Conservation (phyloP, 306 rosid species). For the Gastrolobium bilobum region DNA sequence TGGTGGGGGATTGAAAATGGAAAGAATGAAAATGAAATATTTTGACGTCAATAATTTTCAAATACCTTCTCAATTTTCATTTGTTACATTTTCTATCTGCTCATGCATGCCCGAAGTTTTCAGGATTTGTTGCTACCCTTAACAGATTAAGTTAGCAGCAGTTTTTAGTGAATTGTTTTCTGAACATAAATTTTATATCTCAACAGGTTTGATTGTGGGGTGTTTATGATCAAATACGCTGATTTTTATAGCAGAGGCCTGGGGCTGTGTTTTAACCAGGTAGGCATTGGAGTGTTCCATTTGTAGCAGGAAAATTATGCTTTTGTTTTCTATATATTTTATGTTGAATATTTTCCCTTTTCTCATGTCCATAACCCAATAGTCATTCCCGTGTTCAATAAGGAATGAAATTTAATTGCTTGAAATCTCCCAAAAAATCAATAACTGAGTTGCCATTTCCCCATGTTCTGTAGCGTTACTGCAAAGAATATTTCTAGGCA, state of each 20-base stretch:
- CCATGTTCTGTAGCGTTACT: background rate
- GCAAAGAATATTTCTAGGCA: conserved; percentile 6
- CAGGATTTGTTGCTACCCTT: conserved; percentile 1
- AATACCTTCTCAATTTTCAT: conserved; percentile 29
- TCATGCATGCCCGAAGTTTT: background rate
- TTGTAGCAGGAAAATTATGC: conserved; percentile 21
- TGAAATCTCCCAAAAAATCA: conserved; percentile 21
- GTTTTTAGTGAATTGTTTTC: conserved; percentile 36
- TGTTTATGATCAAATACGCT: conserved; percentile 94
- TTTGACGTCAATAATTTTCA: conserved; percentile 11
- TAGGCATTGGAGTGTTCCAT: conserved; percentile 51
- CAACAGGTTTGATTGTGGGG: conserved; percentile 89
- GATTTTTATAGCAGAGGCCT: conserved; percentile 95
- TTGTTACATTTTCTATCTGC: background rate
- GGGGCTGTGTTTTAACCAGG: conserved; percentile 92
- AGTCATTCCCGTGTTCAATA: background rate
- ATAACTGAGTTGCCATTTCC: background rate
- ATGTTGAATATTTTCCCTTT: conserved; percentile 8
- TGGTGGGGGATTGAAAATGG: conserved; percentile 16
- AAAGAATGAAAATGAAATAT: conserved; percentile 8
- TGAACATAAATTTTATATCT: conserved; percentile 24
- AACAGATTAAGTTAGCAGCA: conserved; percentile 11
- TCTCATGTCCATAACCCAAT: background rate
- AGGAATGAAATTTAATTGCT: conserved; percentile 33
- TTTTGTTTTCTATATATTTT: conserved; percentile 6